A percentile compares a stretch with the other conserved stretches of the same genome.
Evolutionary conservation across 495 filamentous ascomycete genomes (phyloP).

Genomic region (Penicillium egyptiacum): DNA sequence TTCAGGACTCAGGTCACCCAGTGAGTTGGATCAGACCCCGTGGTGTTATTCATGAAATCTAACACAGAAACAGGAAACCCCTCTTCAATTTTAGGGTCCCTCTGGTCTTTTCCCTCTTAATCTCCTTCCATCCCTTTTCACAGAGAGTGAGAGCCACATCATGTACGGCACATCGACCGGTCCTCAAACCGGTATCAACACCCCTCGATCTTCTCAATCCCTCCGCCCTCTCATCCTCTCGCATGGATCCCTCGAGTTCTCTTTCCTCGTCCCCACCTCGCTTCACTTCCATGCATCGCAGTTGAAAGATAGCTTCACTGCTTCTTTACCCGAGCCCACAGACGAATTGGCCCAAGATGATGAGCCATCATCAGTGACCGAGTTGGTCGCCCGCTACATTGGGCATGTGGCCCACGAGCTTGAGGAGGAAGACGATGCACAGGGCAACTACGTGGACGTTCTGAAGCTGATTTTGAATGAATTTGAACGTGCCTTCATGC

Average conservation of each 20-base stretch:
- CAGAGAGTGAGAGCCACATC: slow-evolving; percentile 29
- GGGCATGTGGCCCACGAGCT: slow-evolving; percentile 84
- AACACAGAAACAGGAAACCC: neutral
- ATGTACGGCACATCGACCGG: slow-evolving; percentile 89
- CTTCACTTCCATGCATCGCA: slow-evolving; percentile 95
- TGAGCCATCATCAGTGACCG: slow-evolving; percentile 88
- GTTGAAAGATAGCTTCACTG: slow-evolving; percentile 80
- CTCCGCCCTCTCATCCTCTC: slow-evolving; percentile 83
- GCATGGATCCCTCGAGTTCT: slow-evolving; percentile 93
- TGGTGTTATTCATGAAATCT: neutral
- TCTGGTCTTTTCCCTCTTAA: neutral
- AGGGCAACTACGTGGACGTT: slow-evolving; percentile 81
- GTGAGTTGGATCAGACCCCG: slow-evolving; percentile 4
- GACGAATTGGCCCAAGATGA: slow-evolving; percentile 97
- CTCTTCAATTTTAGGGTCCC: slow-evolving; percentile 3
- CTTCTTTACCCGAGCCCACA: slow-evolving; percentile 82
- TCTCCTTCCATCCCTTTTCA: slow-evolving; percentile 3
- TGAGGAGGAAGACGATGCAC: slow-evolving; percentile 83
- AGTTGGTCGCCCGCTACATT: slow-evolving; percentile 90
- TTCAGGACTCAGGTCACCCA: neutral
- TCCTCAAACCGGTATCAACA: slow-evolving; percentile 91
- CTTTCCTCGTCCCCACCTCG: slow-evolving; percentile 88
- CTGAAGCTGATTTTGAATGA: slow-evolving; percentile 87
- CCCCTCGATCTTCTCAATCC: slow-evolving; percentile 88
- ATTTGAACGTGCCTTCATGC: slow-evolving; percentile 91